Evolutionary conservation across 2,329 filamentous ascomycete genomes (phyloP).

Genomic region (Botrytis paeoniae): DNA sequence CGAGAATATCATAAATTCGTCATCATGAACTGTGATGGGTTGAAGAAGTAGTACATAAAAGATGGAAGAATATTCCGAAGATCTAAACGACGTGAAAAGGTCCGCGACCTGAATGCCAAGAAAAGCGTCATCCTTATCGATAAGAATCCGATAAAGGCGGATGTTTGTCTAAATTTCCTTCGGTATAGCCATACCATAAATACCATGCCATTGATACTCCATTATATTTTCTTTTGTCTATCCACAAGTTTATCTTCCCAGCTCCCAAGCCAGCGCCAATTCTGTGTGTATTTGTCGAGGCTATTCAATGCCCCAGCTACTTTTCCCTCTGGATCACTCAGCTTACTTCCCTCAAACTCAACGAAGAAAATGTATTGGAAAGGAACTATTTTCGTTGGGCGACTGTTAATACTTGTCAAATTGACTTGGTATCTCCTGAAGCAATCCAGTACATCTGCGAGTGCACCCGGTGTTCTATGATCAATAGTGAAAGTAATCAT

Average conservation of each 20-base stretch:
- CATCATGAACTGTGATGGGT: neutral
- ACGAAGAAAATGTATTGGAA: conserved; percentile 97
- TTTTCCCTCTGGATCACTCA: conserved; percentile 51
- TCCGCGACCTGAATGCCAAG: conserved; percentile 8
- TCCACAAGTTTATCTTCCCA: conserved; percentile 44
- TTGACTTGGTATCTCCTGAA: conserved; percentile 75
- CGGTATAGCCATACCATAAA: neutral
- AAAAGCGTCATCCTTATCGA: conserved; percentile 17
- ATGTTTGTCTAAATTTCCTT: neutral
- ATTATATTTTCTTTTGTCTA: neutral
- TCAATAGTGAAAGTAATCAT: conserved; percentile 81
- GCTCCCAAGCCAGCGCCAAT: conserved; percentile 67
- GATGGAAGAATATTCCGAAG: neutral
- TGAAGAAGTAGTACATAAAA: neutral
- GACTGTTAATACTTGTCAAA: conserved; percentile 84
- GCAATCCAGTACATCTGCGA: conserved; percentile 75
- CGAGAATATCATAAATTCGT: conserved; percentile 3
- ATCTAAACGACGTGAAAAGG: conserved; percentile 8
- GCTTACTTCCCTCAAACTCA: conserved; percentile 70
- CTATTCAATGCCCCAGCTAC: conserved; percentile 60
- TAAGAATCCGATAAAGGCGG: conserved; percentile 16
- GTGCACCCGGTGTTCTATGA: conserved; percentile 73
- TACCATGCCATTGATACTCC: neutral
- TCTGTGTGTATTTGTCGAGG: conserved; percentile 56
- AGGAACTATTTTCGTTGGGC: conserved; percentile 69